Base-by-base conservation (phyloP, 1,139 yeast species). In the Arxiozyma heterogenica region DNA sequence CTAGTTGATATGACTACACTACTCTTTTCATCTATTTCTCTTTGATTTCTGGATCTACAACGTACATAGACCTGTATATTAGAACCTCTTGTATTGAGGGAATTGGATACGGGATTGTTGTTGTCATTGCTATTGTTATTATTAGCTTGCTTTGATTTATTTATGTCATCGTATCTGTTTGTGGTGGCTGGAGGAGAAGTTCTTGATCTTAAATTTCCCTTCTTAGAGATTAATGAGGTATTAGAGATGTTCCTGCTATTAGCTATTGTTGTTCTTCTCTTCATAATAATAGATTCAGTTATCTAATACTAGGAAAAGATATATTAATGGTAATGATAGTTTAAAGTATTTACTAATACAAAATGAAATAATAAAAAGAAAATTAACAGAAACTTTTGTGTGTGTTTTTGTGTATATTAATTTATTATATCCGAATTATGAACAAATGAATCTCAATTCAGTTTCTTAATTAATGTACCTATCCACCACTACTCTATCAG, bases 51-150 rank as follows among this genome's bases (percentile, higher is more conserved):
- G 0, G 86, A 89, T 51, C 96, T 77, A 64, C 95, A 88, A 57
- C 96, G 78, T 18, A 87, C 93, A 38, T 84, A 85, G 18, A 89
- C 96, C 61, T 84, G 83, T 44, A 86, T 83, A 65, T 85, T 77
- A 1, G 76, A 62, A 50, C 50, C 42, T 12, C 8, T 27, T 27
- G 30, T 27, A 27, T 27, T 27, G 11, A 11, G 8, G 2, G 30
- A 5, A 27, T 27, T 27, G 11, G 30, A 8, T 6, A 27, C 39
- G 15, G 39, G 15, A 51, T 51, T 27, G 47, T 49, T 51, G 41
- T n/a, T 9, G 7, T n/a, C 55, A 51, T 12, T 25, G 25, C 6
- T 23, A 23, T 6, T 6, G 6, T 23, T 23, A 23, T 23, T 23
- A 6, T 23, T 23, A 23, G 21, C 11, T 8, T 25, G 18, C 9